Conservation (phyloP, 306 rosid species). For the Elaeagnus macrophylla region DNA sequence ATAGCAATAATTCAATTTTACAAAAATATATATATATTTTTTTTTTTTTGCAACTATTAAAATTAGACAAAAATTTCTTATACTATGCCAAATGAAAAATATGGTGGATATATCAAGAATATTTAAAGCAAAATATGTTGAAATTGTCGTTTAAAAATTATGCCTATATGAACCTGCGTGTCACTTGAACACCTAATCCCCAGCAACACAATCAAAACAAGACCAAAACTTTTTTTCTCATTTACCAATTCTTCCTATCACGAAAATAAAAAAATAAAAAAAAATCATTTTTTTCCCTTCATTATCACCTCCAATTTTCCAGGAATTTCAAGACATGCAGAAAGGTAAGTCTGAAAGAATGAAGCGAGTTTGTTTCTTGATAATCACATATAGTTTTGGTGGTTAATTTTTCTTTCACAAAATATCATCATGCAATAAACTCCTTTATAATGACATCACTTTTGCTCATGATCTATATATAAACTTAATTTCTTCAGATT, state of each 20-base stretch:
- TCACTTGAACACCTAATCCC: too few species aligned
- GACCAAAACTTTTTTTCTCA: slow-evolving; percentile 14
- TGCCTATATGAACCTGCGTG: too few species aligned
- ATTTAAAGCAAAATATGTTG: too few species aligned
- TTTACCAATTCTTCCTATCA: not conserved
- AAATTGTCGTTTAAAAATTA: too few species aligned
- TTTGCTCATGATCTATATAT: too few species aligned
- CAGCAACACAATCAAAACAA: slow-evolving; percentile 1
- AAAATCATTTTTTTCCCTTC: slow-evolving; percentile 14
- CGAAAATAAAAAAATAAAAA: not conserved
- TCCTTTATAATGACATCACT: too few species aligned
- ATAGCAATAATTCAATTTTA: too few species aligned
- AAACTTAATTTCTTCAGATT: slow-evolving; percentile 33
- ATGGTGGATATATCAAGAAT: too few species aligned
- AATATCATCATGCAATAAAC: not conserved
- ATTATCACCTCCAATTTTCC: slow-evolving; percentile 3
- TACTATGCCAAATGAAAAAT: too few species aligned
- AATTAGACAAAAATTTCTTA: too few species aligned
- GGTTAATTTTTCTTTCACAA: not conserved
- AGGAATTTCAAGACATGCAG: slow-evolving; percentile 41
- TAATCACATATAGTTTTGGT: not conserved
- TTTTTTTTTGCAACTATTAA: too few species aligned
- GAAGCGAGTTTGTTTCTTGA: not conserved
- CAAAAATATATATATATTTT: too few species aligned
- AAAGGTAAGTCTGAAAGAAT: slow-evolving; percentile 29